Evolutionary conservation across 441 rosid genomes (phyloP).

Genomic region (Corymbia citriodora): DNA sequence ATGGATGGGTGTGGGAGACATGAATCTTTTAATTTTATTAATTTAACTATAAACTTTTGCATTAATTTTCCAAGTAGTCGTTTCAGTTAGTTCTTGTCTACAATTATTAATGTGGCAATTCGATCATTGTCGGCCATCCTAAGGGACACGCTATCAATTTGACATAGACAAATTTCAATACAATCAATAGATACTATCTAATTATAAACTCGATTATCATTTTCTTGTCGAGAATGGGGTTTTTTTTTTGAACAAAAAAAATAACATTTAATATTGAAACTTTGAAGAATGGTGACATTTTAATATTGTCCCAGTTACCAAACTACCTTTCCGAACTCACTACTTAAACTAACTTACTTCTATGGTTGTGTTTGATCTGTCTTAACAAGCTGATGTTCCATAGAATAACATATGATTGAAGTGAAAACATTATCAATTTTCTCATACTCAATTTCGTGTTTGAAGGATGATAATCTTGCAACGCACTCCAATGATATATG

Average conservation of each 20-base stretch:
- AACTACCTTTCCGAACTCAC: background rate
- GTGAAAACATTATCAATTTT: background rate
- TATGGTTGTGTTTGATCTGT: background rate
- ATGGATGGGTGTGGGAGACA: no score
- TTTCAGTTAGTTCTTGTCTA: fast-evolving
- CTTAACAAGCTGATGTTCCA: background rate
- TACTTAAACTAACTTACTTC: background rate
- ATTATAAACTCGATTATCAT: background rate
- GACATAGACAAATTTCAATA: background rate
- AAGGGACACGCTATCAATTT: fast-evolving
- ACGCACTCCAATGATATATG: background rate
- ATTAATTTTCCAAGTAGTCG: background rate
- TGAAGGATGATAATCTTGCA: background rate
- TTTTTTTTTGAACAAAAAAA: no score
- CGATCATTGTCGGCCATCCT: background rate
- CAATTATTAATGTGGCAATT: fast-evolving
- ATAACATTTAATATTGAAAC: background rate
- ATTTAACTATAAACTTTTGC: background rate
- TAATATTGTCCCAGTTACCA: background rate
- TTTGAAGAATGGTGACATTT: background rate
- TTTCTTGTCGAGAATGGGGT: background rate
- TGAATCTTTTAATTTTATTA: background rate
- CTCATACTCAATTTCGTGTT: background rate
- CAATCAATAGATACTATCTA: background rate
- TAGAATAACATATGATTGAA: background rate